phyloP scores from a whole-genome alignment of 352 stramenopile species.

The Globisporangium barbulae region DNA sequence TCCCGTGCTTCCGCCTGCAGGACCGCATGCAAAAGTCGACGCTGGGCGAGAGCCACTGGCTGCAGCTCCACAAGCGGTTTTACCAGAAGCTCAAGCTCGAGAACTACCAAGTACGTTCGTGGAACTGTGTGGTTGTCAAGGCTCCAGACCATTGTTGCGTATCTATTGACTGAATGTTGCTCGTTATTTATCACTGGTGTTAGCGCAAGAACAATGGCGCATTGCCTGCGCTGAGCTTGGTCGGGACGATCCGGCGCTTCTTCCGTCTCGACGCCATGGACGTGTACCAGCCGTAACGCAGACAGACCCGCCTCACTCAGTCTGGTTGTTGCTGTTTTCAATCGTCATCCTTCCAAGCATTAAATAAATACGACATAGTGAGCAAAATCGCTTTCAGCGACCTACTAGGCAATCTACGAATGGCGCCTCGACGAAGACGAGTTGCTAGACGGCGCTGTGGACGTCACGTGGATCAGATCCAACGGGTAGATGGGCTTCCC shows the following conservation, averaged over 20 bases:
- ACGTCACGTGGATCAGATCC: slow-evolving; percentile 68
- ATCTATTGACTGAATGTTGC: not conserved
- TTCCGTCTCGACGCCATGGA: slow-evolving; percentile 56
- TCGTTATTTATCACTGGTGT: not conserved
- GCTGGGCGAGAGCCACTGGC: slow-evolving; percentile 81
- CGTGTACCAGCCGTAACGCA: slow-evolving; percentile 53
- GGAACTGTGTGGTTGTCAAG: not conserved
- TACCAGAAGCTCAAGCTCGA: slow-evolving; percentile 75
- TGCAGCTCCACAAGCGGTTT: slow-evolving; percentile 66
- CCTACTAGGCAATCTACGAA: not conserved
- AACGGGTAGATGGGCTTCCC: slow-evolving; percentile 76
- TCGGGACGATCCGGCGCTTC: slow-evolving; percentile 67
- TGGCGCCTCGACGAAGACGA: slow-evolving; percentile 13
- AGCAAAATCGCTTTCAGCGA: not conserved
- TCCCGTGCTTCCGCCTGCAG: slow-evolving; percentile 91
- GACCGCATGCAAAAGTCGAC: slow-evolving; percentile 90
- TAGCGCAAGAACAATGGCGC: slow-evolving; percentile 70
- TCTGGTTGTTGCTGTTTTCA: not conserved
- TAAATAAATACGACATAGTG: slow-evolving; percentile 9
- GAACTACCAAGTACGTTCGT: slow-evolving; percentile 46
- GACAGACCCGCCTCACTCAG: not conserved
- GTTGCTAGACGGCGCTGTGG: slow-evolving; percentile 21
- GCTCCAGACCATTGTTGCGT: not conserved
- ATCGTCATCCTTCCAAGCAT: not conserved
- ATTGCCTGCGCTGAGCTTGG: slow-evolving; percentile 44